Conservation (phyloP, 2,329 filamentous ascomycete species). For the Fonsecaea pedrosoi region DNA sequence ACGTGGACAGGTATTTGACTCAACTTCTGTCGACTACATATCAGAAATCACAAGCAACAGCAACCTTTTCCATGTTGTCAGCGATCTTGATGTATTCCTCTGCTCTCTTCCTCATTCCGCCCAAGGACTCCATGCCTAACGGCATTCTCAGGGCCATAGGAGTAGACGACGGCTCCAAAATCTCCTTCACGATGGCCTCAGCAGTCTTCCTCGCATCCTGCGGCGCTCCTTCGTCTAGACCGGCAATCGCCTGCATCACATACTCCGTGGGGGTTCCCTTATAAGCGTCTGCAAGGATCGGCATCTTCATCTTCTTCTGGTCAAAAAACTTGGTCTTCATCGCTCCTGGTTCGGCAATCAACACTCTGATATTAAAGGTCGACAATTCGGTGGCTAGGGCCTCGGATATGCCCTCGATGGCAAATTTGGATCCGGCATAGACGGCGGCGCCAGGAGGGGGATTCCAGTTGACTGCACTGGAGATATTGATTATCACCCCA, state of each 20-base stretch:
- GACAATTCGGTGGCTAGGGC: constrained; percentile 48
- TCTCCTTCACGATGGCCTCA: constrained; percentile 47
- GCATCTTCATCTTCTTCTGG: constrained; percentile 30
- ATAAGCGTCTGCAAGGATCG: constrained; percentile 18
- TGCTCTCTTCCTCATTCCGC: constrained; percentile 34
- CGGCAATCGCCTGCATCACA: constrained; percentile 21
- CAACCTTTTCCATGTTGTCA: constrained; percentile 12
- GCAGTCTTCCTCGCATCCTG: constrained; percentile 47
- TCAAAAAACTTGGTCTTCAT: constrained; percentile 53
- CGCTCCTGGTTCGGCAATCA: constrained; percentile 53
- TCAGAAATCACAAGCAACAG: constrained; percentile 23
- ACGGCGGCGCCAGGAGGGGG: constrained; percentile 41
- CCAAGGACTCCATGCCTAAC: constrained; percentile 48
- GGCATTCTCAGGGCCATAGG: constrained; percentile 46
- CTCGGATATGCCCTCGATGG: constrained; percentile 51
- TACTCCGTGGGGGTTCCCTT: constrained; percentile 21
- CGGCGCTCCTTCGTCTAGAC: constrained; percentile 36
- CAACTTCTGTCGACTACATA: neutral
- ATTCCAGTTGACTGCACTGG: constrained; percentile 23
- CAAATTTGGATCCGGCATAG: constrained; percentile 50
- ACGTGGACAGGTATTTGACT: neutral
- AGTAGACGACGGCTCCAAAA: constrained; percentile 43
- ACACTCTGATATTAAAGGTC: constrained; percentile 46
- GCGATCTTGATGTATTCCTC: constrained; percentile 4
- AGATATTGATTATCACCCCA: constrained; percentile 36